A percentile compares a stretch with the other conserved stretches of the same genome.
These are phyloP conservation scores for Camelina neglecta DNA, from an alignment of 345 rosid species.

Conservation along the genomic window DNA sequence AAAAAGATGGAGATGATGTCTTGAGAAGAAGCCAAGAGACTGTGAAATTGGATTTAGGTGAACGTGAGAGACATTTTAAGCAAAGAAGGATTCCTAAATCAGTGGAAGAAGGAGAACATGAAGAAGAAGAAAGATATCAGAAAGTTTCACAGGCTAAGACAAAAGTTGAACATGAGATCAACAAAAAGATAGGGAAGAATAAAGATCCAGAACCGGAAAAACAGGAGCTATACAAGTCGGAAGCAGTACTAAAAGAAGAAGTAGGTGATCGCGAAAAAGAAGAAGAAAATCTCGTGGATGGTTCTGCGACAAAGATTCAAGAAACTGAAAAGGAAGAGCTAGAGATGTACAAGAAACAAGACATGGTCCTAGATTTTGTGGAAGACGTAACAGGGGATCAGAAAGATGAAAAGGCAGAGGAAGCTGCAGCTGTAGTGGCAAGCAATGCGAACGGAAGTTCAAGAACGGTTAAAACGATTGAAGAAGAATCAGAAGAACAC, in stretches of 20 bases:
- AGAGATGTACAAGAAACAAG: conserved; percentile 1
- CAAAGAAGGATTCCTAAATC: neutral
- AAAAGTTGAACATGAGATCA: neutral
- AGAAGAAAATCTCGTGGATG: conserved; percentile 10
- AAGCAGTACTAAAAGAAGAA: neutral
- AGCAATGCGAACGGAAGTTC: conserved; percentile 6
- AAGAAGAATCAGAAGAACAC: neutral
- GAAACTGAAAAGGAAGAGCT: conserved; percentile 18
- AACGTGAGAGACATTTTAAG: conserved; percentile 5
- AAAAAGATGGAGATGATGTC: neutral
- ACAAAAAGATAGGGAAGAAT: neutral
- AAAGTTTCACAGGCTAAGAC: conserved; percentile 6
- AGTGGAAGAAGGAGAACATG: conserved; percentile 4
- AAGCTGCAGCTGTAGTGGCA: conserved; percentile 24
- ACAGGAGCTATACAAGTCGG: neutral
- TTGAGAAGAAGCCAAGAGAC: conserved; percentile 17
- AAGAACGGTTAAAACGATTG: neutral
- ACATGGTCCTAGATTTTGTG: conserved; percentile 7
- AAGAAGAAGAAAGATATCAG: conserved; percentile 19
- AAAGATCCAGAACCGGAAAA: neutral
- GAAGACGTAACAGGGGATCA: conserved; percentile 2
- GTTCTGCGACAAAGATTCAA: conserved; percentile 1
- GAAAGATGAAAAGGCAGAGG: neutral
- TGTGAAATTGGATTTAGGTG: conserved; percentile 8
- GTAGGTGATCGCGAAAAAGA: conserved; percentile 12